Conservation (phyloP, 1,284 basidiomycete species). For the Phellinidium pouzarii region DNA sequence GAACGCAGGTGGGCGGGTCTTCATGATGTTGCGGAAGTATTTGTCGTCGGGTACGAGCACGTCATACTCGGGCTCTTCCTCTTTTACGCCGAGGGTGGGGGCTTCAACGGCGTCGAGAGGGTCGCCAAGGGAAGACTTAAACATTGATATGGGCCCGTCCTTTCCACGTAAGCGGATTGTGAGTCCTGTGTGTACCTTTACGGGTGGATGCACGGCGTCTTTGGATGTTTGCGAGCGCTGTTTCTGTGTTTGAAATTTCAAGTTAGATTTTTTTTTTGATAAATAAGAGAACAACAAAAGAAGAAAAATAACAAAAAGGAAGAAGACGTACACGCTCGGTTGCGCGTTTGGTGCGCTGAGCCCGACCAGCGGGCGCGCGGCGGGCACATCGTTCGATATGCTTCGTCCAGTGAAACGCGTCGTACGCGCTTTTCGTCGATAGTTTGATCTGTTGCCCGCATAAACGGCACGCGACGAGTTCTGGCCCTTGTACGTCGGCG, state of each 20-base stretch:
- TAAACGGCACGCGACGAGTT: slow-evolving; percentile 48
- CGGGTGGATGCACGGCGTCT: neutral
- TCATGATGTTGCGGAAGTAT: too few relatives aligned
- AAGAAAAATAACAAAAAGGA: neutral
- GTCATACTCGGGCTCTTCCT: slow-evolving; percentile 2
- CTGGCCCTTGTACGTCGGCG: slow-evolving; percentile 44
- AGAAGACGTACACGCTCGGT: slow-evolving; percentile 1
- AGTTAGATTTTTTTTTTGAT: too few relatives aligned
- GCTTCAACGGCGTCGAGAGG: too few relatives aligned
- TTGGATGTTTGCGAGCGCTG: slow-evolving; percentile 1
- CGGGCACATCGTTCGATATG: slow-evolving; percentile 47
- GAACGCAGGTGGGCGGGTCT: too few relatives aligned
- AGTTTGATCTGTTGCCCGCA: slow-evolving; percentile 57
- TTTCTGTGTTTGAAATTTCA: neutral
- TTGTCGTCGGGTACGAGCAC: neutral
- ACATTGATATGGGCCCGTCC: neutral
- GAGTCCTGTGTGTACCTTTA: slow-evolving; percentile 2
- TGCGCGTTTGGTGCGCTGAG: slow-evolving; percentile 8
- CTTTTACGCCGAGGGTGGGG: slow-evolving; percentile 8
- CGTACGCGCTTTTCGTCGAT: slow-evolving; percentile 57
- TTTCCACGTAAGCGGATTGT: slow-evolving; percentile 8
- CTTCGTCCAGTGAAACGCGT: slow-evolving; percentile 60
- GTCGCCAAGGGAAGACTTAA: too few relatives aligned
- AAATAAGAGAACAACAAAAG: neutral
- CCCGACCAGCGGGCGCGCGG: slow-evolving; percentile 7